Evolutionary conservation across 495 filamentous ascomycete genomes (phyloP).

Genomic region (Halenospora varia): DNA sequence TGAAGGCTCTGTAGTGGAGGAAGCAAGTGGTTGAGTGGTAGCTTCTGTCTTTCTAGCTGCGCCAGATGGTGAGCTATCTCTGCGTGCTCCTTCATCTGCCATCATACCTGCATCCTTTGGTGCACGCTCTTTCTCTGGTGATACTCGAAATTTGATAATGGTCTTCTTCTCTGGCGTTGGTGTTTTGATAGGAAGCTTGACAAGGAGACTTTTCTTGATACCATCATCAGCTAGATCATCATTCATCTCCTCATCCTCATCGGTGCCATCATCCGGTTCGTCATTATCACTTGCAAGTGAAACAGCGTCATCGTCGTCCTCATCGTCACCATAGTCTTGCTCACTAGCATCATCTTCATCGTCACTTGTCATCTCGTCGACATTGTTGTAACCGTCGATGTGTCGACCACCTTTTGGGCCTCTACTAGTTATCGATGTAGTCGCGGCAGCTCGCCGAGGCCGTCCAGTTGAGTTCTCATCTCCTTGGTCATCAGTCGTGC

Average conservation of each 20-base stretch:
- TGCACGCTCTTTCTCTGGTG: conserved; percentile 13
- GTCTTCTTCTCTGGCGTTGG: conserved; percentile 24
- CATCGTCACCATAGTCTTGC: conserved; percentile 66
- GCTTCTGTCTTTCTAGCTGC: neutral
- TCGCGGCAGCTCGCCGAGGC: conserved; percentile 21
- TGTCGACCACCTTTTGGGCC: conserved; percentile 32
- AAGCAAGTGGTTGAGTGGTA: neutral
- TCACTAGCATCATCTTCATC: conserved; percentile 59
- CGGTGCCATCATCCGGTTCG: conserved; percentile 48
- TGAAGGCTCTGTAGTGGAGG: too few relatives aligned
- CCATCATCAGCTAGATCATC: conserved; percentile 52
- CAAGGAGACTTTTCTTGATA: conserved; percentile 50
- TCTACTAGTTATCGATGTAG: conserved; percentile 34
- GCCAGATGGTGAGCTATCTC: neutral
- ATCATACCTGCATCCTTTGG: neutral
- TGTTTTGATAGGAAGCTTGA: conserved; percentile 53
- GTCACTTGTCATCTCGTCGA: conserved; percentile 62
- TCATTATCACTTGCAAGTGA: conserved; percentile 60
- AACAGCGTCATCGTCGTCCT: conserved; percentile 61
- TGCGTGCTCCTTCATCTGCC: neutral
- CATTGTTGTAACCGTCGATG: conserved; percentile 46
- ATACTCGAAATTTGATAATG: conserved; percentile 14
- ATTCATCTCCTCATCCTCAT: conserved; percentile 47
- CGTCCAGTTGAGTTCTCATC: conserved; percentile 16
- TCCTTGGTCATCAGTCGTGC: conserved; percentile 7